Evolutionary conservation across 108 stramenopile genomes (phyloP), one percentile per base, ranked within the genome.

Genomic region (Pseudonitzschia multistriata): DNA sequence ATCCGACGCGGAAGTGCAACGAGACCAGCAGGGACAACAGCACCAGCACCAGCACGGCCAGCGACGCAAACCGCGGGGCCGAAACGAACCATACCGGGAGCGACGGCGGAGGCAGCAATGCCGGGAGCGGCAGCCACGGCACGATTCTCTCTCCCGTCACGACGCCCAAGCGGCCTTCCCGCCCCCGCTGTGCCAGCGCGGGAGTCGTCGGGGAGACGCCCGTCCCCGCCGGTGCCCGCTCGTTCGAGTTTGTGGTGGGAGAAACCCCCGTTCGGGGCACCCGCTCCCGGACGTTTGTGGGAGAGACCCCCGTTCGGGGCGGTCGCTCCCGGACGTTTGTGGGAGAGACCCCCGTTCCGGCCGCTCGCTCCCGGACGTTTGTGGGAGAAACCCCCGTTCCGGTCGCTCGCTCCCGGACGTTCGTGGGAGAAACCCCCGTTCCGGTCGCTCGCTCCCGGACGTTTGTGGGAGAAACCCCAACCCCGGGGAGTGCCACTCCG

Each of bases 401-500:
- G 33, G 31, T 30, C 19, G 11, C 0, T 59, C 33, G 33, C 35
- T 35, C 57, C 3, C 29, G 22, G 4, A 8, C 14, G 6, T 6
- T 29, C 1, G 57, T 59, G 14, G 57, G 57, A 59, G 57, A 59
- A 59, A 59, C 57, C 35, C 57, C 57, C 33, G 34, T 35, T 3
- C 14, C 33, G 33, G 21, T 8, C 34, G 11, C 0, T 59, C 33
- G 33, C 14, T 35, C 33, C 1, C 29, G 29, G 13, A 21, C 3
- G 10, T 6, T 59, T 14, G 57, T 24, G 17, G 63, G 42, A 25
- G 63, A 64, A 47, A 64, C 63, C 22, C 63, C 63, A 64, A 37
- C 63, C 2, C 39, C 21, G 21, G 63, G 40, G 19, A 36, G n/a
- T 29, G 31, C 10, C 13, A 2, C n/a, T 2, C 13, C 33, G 14